These are phyloP conservation scores for Stenogyne calaminthoides DNA, from an alignment of 305 asterid species.

Conservation along the genomic window DNA sequence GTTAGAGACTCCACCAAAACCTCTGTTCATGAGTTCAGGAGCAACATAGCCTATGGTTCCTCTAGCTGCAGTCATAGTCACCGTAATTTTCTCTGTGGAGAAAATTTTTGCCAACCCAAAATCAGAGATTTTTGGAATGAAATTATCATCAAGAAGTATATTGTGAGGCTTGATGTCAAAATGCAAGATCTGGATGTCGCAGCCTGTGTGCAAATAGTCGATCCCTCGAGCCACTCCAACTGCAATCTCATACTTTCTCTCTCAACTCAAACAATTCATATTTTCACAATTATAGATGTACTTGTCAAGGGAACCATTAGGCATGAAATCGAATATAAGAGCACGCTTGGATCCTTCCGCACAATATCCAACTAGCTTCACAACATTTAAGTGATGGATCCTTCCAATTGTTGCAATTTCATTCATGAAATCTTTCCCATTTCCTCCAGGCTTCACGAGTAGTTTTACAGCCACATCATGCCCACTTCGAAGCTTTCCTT, in stretches of 20 bases:
- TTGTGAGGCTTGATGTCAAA: conserved; percentile 8
- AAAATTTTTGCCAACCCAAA: not conserved
- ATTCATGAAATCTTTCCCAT: conserved; percentile 45
- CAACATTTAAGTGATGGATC: conserved; percentile 21
- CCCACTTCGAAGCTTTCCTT: conserved; percentile 56
- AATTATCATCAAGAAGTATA: not conserved
- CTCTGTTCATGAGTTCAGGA: not conserved
- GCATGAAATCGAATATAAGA: conserved; percentile 24
- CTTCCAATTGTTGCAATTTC: conserved; percentile 43
- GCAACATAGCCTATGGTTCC: not conserved
- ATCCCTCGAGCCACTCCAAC: not conserved
- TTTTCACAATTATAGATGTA: not conserved
- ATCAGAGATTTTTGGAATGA: not conserved
- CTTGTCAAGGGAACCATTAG: conserved; percentile 24
- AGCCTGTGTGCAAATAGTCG: not conserved
- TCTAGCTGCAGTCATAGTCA: not conserved
- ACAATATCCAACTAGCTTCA: conserved; percentile 14
- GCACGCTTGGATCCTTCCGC: conserved; percentile 21
- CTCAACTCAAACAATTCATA: not conserved
- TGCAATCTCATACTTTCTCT: not conserved
- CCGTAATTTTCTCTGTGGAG: not conserved
- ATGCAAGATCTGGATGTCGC: not conserved
- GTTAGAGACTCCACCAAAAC: not conserved
- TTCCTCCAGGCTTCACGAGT: conserved; percentile 32
- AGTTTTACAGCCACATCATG: conserved; percentile 24